phyloP scores from a whole-genome alignment of 768 basidiomycete genomes.

The Kwoniella mangroviensis region DNA sequence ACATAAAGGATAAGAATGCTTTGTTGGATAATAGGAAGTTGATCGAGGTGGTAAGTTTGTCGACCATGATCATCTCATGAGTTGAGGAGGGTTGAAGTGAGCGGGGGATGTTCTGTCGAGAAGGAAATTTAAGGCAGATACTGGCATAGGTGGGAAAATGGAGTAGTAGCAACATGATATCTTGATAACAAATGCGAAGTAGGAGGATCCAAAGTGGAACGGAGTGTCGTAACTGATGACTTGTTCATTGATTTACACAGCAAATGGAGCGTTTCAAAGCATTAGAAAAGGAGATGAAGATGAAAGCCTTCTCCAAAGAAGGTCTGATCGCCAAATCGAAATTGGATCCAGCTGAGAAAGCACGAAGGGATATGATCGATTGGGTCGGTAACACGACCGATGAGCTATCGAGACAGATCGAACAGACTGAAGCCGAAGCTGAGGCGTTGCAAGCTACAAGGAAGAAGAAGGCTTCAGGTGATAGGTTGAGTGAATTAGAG shows the following conservation, averaged over 20 bases:
- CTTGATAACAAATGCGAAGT: no score
- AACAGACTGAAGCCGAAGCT: conserved; percentile 91
- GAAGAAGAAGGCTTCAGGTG: conserved; percentile 71
- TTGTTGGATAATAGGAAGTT: conserved; percentile 91
- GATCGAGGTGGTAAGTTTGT: conserved; percentile 82
- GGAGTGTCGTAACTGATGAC: not conserved
- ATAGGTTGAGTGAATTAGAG: conserved; percentile 82
- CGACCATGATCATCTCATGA: conserved; percentile 17
- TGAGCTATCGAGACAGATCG: conserved; percentile 88
- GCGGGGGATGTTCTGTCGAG: not conserved
- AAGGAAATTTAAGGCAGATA: not conserved
- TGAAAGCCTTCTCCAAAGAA: conserved; percentile 99
- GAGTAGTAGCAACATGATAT: no score
- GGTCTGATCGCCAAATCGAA: conserved; percentile 91
- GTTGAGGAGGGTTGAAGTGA: not conserved
- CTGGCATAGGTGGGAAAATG: no score
- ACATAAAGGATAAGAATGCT: conserved; percentile 96
- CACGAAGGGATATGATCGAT: conserved; percentile 79
- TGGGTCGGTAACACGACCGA: conserved; percentile 92
- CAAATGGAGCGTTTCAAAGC: conserved; percentile 99
- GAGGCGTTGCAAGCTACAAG: conserved; percentile 75
- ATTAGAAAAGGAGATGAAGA: conserved; percentile 99
- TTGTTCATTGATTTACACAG: conserved; percentile 59
- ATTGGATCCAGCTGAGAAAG: conserved; percentile 95
- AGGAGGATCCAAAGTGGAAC: no score